Evolutionary conservation across 192 early-diverging fungal species (phyloP).

Genomic region (Umbelopsis isabellina): DNA sequence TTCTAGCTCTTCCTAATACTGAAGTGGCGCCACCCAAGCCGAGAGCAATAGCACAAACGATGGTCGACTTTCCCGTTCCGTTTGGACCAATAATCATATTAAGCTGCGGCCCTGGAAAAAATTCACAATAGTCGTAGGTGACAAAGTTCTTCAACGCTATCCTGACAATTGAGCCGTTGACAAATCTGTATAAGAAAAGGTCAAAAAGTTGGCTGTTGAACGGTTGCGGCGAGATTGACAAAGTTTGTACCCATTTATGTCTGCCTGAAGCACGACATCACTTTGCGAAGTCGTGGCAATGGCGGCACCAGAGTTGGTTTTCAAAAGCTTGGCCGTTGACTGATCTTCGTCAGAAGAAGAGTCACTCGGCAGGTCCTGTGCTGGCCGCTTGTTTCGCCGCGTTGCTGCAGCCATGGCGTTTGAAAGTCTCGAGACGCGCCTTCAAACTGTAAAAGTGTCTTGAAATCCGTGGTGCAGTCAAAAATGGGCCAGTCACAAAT

Average conservation of each 20-base stretch:
- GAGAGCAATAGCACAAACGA: conserved; percentile 95
- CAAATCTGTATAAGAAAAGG: conserved; percentile 39
- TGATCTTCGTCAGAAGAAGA: conserved; percentile 16
- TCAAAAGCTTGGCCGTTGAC: not conserved
- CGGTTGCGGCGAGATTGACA: not conserved
- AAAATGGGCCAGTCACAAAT: too few species aligned
- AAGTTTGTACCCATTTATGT: not conserved
- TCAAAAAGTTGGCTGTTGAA: too few species aligned
- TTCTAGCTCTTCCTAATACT: conserved; percentile 83
- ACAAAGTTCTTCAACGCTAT: conserved; percentile 89
- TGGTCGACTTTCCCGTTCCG: conserved; percentile 94
- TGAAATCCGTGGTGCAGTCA: too few species aligned
- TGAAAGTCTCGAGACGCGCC: too few species aligned
- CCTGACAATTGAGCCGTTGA: conserved; percentile 71
- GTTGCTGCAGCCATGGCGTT: not conserved
- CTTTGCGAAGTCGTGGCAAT: not conserved
- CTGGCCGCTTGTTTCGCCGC: not conserved
- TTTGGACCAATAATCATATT: conserved; percentile 99
- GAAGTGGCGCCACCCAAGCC: conserved; percentile 83
- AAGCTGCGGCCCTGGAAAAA: conserved; percentile 87
- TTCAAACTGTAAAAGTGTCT: too few species aligned
- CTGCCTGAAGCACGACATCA: not conserved
- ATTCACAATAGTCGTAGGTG: conserved; percentile 89
- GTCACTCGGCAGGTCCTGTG: not conserved
- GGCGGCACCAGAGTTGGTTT: not conserved